Evolutionary conservation across 495 filamentous ascomycete species (phyloP), one percentile per base, ranked within the genome.

Genomic region (Lophiostoma macrostomum): DNA sequence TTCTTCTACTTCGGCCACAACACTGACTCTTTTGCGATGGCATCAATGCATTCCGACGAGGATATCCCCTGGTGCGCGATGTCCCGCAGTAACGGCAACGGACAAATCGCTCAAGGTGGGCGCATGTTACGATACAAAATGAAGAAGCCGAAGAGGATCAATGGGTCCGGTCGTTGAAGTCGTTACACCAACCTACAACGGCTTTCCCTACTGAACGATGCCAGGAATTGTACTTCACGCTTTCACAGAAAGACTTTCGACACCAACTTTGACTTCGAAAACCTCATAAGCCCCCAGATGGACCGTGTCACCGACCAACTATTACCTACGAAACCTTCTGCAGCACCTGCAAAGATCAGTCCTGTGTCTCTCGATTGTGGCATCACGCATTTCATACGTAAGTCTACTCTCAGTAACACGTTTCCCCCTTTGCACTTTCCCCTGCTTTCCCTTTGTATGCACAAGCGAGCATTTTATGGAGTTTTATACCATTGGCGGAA

Each of bases 1-100:
- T 86, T 79, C 55, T 73, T 96, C 14, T 90, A 88, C 67, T 96
- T 91, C 66, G 89, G 82, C 1, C 90, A 96, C 69, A 96, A 94
- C 64, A 95, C 90, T 2, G 89, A 95, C 60, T 93, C 88, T 0
- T 95, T 96, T 64, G 89, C 88, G 18, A 67, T 95, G 11, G 84
- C 86, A 0, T 90, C 86, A n/a, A 93, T 96, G 88, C 78, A 83
- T 32, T 85, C 83, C 22, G 76, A 80, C 41, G 87, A 93, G 51
- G 71, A 65, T 24, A 77, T 78, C 39, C 87, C 93, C 0, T 67
- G 77, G 34, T 88, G 82, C 43, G 82, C 89, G 23, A 96, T 97
- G 94, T 95, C 88, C 31, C 81, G 93, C 14, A 72, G 54, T 45
- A 58, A 44, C 20, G 64, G 63, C 31, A 64, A 54, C 39, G 68